These are phyloP conservation scores for Saccharomyces hybrid DNA, from an alignment of 1,139 yeast genomes.

Conservation along the genomic window DNA sequence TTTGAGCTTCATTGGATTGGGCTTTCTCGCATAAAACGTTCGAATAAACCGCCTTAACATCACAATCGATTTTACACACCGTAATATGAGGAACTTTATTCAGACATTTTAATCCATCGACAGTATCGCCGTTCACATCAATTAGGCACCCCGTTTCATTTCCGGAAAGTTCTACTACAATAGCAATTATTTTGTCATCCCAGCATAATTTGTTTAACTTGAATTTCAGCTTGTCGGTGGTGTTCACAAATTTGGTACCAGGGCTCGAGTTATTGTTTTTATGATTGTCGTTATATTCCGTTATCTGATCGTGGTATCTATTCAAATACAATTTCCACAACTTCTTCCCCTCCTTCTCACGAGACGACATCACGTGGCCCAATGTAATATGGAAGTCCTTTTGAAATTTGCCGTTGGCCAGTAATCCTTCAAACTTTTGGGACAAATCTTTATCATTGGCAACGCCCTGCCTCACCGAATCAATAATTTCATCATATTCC, in stretches of 20 bases:
- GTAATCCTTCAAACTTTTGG: no score
- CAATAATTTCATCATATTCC: slow-evolving; percentile 12
- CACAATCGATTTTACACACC: slow-evolving; percentile 49
- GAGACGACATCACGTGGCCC: slow-evolving; percentile 40
- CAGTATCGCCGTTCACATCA: no score
- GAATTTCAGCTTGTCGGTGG: slow-evolving; percentile 35
- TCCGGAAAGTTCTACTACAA: slow-evolving; percentile 40
- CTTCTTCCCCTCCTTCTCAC: slow-evolving; percentile 15
- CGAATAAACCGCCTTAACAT: slow-evolving; percentile 46
- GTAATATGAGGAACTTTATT: slow-evolving; percentile 67
- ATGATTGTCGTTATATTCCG: slow-evolving; percentile 1
- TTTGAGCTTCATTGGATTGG: not conserved
- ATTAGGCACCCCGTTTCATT: slow-evolving; percentile 16
- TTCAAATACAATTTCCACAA: slow-evolving; percentile 31
- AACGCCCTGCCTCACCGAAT: not conserved
- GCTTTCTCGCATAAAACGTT: slow-evolving; percentile 34
- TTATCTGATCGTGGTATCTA: slow-evolving; percentile 11
- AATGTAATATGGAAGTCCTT: slow-evolving; percentile 69
- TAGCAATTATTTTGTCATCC: slow-evolving; percentile 48
- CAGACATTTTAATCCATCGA: slow-evolving; percentile 30
- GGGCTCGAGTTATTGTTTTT: no score
- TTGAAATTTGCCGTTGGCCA: slow-evolving; percentile 39
- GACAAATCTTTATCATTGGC: not conserved
- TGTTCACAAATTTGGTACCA: slow-evolving; percentile 1
- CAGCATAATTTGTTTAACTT: slow-evolving; percentile 42